A percentile compares a stretch with the other conserved stretches of the same genome.
Conservation (phyloP, 176 grass and related monocot genomes). For the Triticum monococcum region DNA sequence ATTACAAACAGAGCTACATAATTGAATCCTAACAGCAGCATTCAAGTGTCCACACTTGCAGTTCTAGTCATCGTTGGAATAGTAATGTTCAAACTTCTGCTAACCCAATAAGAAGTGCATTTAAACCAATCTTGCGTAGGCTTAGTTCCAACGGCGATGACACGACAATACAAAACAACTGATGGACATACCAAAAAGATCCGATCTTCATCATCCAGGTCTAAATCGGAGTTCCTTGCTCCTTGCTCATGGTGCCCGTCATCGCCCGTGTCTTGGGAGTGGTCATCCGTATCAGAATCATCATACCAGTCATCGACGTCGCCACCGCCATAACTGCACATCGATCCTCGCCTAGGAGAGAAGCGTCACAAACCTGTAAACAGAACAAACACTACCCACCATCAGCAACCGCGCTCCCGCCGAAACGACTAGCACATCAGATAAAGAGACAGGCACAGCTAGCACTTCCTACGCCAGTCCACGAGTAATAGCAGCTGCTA, state of each 20-base stretch:
- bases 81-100: neutral
- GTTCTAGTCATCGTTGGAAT: neutral
- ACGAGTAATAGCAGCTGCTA: neutral
- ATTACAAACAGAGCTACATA: neutral
- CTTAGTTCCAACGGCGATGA: neutral
- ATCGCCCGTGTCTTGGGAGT: conserved; percentile 54
- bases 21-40: neutral
- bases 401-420: neutral
- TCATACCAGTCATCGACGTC: conserved; percentile 54
- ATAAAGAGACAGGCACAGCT: neutral
- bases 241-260: conserved; percentile 52
- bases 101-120: conserved; percentile 5
- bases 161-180: neutral
- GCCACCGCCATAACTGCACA: conserved; percentile 53
- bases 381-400: conserved; percentile 16
- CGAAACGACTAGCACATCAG: neutral
- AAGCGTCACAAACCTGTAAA: conserved; percentile 32
- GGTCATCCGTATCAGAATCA: conserved; percentile 63
- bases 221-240: conserved; percentile 51
- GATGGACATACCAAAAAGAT: conserved; percentile 37
- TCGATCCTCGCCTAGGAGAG: conserved; percentile 28
- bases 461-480: neutral
- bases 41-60: neutral
- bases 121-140: conserved; percentile 12
- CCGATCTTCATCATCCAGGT: conserved; percentile 56